phyloP scores from a whole-genome alignment of 352 stramenopile species.

The Phytopythium delawarense region DNA sequence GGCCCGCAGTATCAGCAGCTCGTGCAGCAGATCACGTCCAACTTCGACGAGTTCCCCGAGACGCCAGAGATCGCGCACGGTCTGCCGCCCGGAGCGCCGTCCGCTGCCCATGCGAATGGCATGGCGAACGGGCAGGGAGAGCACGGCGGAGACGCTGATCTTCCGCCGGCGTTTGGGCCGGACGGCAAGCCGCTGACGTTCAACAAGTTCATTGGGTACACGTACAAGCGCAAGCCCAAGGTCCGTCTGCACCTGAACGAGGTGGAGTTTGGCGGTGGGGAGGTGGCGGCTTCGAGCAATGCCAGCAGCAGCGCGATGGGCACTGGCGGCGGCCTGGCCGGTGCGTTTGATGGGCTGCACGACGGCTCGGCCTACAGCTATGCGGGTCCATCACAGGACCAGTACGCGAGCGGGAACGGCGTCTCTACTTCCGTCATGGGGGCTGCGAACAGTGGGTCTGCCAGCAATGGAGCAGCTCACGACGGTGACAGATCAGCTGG shows the following conservation, averaged over 20 bases:
- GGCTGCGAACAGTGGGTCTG: not conserved
- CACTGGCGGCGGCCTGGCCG: not conserved
- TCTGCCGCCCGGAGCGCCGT: conserved; percentile 8
- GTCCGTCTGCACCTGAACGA: conserved; percentile 78
- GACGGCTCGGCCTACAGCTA: not conserved
- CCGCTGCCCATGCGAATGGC: conserved; percentile 8
- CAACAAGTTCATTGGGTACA: conserved; percentile 92
- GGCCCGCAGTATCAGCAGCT: conserved; percentile 81
- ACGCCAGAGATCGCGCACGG: conserved; percentile 9
- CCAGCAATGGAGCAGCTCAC: not conserved
- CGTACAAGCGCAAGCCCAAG: conserved; percentile 85
- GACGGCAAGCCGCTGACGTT: conserved; percentile 83
- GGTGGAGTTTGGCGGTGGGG: conserved; percentile 50
- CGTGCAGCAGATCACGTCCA: conserved; percentile 91
- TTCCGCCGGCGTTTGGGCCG: conserved; percentile 43
- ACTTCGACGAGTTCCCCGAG: conserved; percentile 98
- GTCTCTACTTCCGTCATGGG: not conserved
- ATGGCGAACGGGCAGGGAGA: conserved; percentile 3
- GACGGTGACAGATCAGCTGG: not conserved
- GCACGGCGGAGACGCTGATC: conserved; percentile 12
- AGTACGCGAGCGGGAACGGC: not conserved
- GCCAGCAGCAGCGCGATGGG: not conserved
- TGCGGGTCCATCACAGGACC: not conserved
- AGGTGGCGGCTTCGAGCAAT: not conserved
- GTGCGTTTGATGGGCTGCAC: not conserved